These are phyloP conservation scores for Berberis thunbergii DNA, from an alignment of 164 flowering plant species.

Conservation along the genomic window DNA sequence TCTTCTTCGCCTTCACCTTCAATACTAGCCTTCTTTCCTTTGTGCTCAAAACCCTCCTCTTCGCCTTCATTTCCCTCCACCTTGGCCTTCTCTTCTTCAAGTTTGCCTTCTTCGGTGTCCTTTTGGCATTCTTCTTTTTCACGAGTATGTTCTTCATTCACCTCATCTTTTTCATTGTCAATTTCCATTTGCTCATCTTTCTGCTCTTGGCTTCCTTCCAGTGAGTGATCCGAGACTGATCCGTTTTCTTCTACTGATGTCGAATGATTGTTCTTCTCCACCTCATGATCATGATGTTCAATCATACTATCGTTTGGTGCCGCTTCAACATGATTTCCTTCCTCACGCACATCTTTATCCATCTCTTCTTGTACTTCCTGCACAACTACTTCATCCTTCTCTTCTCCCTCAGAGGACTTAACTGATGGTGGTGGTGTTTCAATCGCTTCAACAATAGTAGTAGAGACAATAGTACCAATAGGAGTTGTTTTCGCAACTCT, in stretches of 20 bases:
- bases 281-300: neutral
- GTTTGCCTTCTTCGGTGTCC: neutral
- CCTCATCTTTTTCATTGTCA: neutral
- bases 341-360: constrained; percentile 1
- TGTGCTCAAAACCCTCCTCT: neutral
- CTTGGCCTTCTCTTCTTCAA: neutral
- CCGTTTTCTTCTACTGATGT: constrained; percentile 12
- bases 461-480: too few relatives aligned
- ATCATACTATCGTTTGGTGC: neutral
- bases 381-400: neutral
- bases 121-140: constrained; percentile 8
- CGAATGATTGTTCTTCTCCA: constrained; percentile 10
- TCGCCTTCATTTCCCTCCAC: neutral
- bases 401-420: too few relatives aligned
- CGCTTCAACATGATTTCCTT: constrained; percentile 5
- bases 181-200: constrained; percentile 5
- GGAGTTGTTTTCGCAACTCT: too few relatives aligned
- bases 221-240: constrained; percentile 3
- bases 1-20: constrained; percentile 5
- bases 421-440: too few relatives aligned
- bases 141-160: constrained; percentile 10
- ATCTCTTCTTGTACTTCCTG: neutral
- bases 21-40: neutral
- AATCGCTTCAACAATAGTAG: too few relatives aligned
- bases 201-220: constrained; percentile 11